These are phyloP conservation scores for Vicia villosa DNA, from an alignment of 306 rosid genomes.

Conservation along the genomic window DNA sequence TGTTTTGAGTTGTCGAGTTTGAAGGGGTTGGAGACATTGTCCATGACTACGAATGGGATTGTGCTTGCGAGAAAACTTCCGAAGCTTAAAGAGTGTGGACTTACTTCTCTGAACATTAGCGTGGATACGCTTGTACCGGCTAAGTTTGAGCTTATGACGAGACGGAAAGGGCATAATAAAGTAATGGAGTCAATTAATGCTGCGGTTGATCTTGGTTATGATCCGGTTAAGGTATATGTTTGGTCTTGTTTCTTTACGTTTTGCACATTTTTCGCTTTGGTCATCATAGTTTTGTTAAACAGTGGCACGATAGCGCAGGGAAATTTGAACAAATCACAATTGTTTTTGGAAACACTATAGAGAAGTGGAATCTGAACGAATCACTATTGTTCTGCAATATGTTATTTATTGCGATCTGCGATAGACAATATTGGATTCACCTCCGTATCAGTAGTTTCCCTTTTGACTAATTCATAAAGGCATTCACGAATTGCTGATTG, in stretches of 20 bases:
- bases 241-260: conserved; percentile 1
- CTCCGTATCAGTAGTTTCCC: conserved; percentile 3
- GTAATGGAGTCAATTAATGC: conserved; percentile 81
- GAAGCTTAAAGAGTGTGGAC: conserved; percentile 81
- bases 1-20: conserved; percentile 72
- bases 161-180: conserved; percentile 86
- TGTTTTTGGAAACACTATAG: neutral
- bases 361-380: neutral
- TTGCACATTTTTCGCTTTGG: conserved; percentile 3
- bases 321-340: neutral
- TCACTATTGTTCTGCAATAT: neutral
- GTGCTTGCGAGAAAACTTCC: conserved; percentile 69
- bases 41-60: conserved; percentile 88
- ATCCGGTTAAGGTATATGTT: conserved; percentile 79
- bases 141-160: conserved; percentile 87
- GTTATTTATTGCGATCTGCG: neutral
- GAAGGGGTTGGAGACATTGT: conserved; percentile 71
- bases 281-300: neutral
- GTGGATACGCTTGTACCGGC: conserved; percentile 84
- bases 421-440: neutral
- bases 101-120: conserved; percentile 77
- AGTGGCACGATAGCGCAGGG: neutral
- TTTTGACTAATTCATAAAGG: conserved; percentile 24
- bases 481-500: conserved; percentile 16
- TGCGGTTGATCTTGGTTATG: conserved; percentile 74